A percentile compares a stretch with the other conserved stretches of the same genome.
Evolutionary conservation across 108 stramenopile genomes (phyloP).

Genomic region (Stephanodiscus triporus): DNA sequence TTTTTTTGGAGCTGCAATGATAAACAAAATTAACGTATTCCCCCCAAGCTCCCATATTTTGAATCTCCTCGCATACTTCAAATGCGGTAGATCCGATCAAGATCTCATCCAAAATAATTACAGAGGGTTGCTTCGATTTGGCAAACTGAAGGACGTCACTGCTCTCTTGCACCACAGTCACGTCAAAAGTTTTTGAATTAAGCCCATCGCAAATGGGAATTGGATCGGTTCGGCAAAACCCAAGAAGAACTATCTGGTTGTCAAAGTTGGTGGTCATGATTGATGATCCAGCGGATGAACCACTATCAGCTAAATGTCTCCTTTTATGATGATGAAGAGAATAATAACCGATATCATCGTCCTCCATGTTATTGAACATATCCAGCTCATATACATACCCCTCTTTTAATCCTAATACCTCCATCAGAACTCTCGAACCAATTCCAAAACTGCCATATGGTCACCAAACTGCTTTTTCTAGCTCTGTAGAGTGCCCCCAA

Average conservation of each 20-base stretch:
- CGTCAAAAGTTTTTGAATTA: slow-evolving; percentile 4
- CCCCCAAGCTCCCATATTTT: too few species aligned
- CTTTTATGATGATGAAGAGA: not conserved
- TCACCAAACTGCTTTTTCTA: slow-evolving; percentile 12
- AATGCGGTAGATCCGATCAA: too few species aligned
- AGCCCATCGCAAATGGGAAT: slow-evolving; percentile 22
- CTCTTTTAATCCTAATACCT: slow-evolving; percentile 28
- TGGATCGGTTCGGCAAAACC: slow-evolving; percentile 18
- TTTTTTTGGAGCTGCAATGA: too few species aligned
- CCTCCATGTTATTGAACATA: slow-evolving; percentile 13
- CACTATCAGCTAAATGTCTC: not conserved
- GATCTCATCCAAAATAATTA: too few species aligned
- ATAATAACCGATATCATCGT: not conserved
- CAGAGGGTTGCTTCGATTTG: slow-evolving; percentile 18
- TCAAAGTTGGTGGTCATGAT: slow-evolving; percentile 13
- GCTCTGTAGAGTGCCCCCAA: slow-evolving; percentile 47
- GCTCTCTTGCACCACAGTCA: slow-evolving; percentile 11
- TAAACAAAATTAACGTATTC: too few species aligned
- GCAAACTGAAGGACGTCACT: slow-evolving; percentile 20
- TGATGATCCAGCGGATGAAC: not conserved
- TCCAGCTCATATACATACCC: slow-evolving; percentile 23
- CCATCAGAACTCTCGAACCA: not conserved
- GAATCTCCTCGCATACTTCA: too few species aligned
- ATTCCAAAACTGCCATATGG: not conserved
- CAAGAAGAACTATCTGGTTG: slow-evolving; percentile 24